Evolutionary conservation across 1,284 basidiomycete genomes (phyloP).

Genomic region (Trichosporon coremiiforme): DNA sequence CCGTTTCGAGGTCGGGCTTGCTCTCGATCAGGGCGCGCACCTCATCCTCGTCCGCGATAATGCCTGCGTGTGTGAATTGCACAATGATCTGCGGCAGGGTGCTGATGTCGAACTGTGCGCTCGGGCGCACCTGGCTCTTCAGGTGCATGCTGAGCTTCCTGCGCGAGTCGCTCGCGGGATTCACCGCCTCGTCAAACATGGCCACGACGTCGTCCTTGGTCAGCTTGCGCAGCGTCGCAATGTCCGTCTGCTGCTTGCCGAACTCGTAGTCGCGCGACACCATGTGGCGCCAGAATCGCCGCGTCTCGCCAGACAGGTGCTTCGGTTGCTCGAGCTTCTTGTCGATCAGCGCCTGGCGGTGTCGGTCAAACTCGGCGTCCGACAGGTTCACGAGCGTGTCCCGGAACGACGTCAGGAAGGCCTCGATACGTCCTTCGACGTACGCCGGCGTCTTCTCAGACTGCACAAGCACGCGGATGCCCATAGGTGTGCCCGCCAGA

Average conservation of each 20-base stretch:
- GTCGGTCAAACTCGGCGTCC: slow-evolving; percentile 66
- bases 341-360: slow-evolving; percentile 66
- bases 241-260: slow-evolving; percentile 67
- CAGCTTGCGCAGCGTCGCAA: slow-evolving; percentile 64
- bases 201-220: slow-evolving; percentile 77
- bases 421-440: slow-evolving; percentile 84
- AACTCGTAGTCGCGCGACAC: slow-evolving; percentile 77
- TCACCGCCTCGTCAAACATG: slow-evolving; percentile 71
- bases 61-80: slow-evolving; percentile 61
- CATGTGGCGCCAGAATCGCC: slow-evolving; percentile 70
- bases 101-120: slow-evolving; percentile 64
- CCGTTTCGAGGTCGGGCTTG: slow-evolving; percentile 61
- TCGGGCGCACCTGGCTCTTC: slow-evolving; percentile 61
- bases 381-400: slow-evolving; percentile 63
- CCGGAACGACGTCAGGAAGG: slow-evolving; percentile 76
- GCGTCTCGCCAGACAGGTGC: slow-evolving; percentile 68
- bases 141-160: slow-evolving; percentile 82
- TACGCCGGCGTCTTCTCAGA: slow-evolving; percentile 82
- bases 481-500: slow-evolving; percentile 65
- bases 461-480: slow-evolving; percentile 86
- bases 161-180: slow-evolving; percentile 69
- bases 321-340: slow-evolving; percentile 74
- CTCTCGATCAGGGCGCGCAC: slow-evolving; percentile 58
- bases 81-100: slow-evolving; percentile 69
- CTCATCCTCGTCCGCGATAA: slow-evolving; percentile 61